Base-by-base conservation (phyloP, 345 rosid species). In the Citrus cavaleriei region DNA sequence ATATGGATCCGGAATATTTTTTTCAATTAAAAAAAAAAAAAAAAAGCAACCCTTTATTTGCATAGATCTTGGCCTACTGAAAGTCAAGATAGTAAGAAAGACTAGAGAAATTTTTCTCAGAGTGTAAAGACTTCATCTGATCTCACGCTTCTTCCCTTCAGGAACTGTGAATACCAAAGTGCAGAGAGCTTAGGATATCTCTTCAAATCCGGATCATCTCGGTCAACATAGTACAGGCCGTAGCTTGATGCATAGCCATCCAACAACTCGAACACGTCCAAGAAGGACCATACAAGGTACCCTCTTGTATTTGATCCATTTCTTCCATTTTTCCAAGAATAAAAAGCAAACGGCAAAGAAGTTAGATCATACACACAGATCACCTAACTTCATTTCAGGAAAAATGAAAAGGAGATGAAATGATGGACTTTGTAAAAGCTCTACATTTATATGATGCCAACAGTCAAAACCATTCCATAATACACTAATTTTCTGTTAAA, bases 221-320 rank as follows among this genome's bases (percentile, higher is more conserved):
- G 78, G 73, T 90, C 90, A 55, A 88, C 89, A 59, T 88, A 85
- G 72, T 73, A 82, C 19, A 83, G 79, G 3, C 91, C 90, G 54
- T 27, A 88, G 46, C 85, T 38, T 0, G 75, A 78, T 30, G 54
- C 66, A 24, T 82, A 86, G 18, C 91, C 92, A 69, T 70, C 76
- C 37, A 81, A 46, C 61, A 88, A 7, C 77, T 90, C 90, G 14
- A 69, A 80, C 57, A 84, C 49, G 78, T 86, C 92, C 68, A 87
- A 35, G 72, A 87, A 80, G 4, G 91, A 84, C 93, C 93, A 86
- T 22, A 79, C 37, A 32, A 90, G 83, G 72, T 90, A 90, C 1
- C 90, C 93, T 84, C 87, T 86, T 10, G 81, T 83, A 76, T 88
- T 73, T n/a, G 88, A 77, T 80, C 90, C 91, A 77, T 82, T 85